A percentile compares a stretch with the other conserved stretches of the same genome.
These are phyloP conservation scores for Globisporangium spiculum DNA, from an alignment of 352 stramenopile species.

Conservation along the genomic window DNA sequence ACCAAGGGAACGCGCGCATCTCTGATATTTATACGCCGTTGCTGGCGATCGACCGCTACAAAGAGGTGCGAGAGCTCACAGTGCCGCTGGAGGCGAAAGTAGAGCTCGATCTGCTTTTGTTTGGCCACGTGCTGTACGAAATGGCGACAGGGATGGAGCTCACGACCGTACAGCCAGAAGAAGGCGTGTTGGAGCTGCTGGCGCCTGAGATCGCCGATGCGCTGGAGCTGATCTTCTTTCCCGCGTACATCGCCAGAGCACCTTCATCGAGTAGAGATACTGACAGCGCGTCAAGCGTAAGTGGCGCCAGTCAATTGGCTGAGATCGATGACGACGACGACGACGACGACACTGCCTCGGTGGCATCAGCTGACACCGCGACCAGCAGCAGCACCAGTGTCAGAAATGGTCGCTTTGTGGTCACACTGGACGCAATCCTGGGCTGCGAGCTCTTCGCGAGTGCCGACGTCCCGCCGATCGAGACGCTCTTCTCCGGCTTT, in stretches of 20 bases:
- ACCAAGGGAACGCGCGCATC: constrained; percentile 54
- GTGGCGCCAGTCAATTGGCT: background rate
- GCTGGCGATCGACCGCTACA: constrained; percentile 56
- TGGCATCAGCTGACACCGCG: constrained; percentile 6
- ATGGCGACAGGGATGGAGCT: constrained; percentile 73
- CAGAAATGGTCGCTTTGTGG: constrained; percentile 34
- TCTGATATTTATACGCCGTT: constrained; percentile 64
- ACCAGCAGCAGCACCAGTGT: constrained; percentile 15
- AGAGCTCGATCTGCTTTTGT: constrained; percentile 66
- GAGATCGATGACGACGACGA: background rate
- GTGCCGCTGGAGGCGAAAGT: constrained; percentile 61
- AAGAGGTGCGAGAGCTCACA: constrained; percentile 48
- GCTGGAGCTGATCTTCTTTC: constrained; percentile 54
- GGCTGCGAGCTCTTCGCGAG: constrained; percentile 38
- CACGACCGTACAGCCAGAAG: constrained; percentile 33
- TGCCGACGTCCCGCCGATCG: constrained; percentile 39
- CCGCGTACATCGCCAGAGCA: constrained; percentile 7
- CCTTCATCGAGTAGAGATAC: background rate
- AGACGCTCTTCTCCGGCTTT: constrained; percentile 58
- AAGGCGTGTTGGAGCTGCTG: constrained; percentile 50
- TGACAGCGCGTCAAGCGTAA: background rate
- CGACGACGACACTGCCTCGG: constrained; percentile 2
- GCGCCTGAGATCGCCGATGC: constrained; percentile 55
- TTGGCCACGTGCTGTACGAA: constrained; percentile 74
- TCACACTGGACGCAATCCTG: constrained; percentile 41